phyloP scores from a whole-genome alignment of 164 flowering plant species.

The Annona cherimola region DNA sequence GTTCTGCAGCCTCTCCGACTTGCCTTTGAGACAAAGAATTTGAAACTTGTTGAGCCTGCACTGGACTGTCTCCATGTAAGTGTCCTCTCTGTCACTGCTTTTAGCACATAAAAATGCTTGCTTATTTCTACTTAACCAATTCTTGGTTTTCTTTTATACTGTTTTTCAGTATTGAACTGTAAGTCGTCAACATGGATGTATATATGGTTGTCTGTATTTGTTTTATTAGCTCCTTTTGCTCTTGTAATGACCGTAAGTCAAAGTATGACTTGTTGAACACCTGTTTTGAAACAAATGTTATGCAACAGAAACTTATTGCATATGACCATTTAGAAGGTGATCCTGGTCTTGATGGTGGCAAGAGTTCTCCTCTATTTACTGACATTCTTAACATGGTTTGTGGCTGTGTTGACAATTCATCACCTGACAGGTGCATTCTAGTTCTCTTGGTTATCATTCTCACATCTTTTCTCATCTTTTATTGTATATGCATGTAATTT shows the following conservation, averaged over 20 bases:
- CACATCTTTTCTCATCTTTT: background rate
- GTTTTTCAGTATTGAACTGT: background rate
- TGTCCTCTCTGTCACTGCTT: slow-evolving; percentile 1
- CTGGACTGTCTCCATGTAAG: slow-evolving; percentile 98
- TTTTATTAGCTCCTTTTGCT: background rate
- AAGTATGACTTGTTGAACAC: background rate
- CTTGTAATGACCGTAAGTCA: slow-evolving; percentile 1
- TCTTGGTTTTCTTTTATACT: background rate
- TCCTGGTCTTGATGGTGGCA: slow-evolving; percentile 93
- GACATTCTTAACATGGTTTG: slow-evolving; percentile 89
- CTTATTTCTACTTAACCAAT: background rate
- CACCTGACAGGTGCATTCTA: slow-evolving; percentile 72
- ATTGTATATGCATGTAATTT: slow-evolving; percentile 15
- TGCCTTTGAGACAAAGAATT: slow-evolving; percentile 88
- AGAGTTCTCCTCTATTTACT: slow-evolving; percentile 61
- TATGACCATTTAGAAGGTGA: slow-evolving; percentile 99
- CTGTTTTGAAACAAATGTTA: slow-evolving; percentile 3
- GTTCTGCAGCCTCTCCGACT: slow-evolving; percentile 80
- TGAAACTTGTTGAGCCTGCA: slow-evolving; percentile 80
- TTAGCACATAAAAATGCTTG: no score
- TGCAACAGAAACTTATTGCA: slow-evolving; percentile 88
- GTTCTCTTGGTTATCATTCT: slow-evolving; percentile 9
- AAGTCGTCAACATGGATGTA: background rate
- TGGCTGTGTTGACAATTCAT: slow-evolving; percentile 85
- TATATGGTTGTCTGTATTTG: background rate